Evolutionary conservation across 768 basidiomycete species (phyloP).

Genomic region (Cystobasidiopsis lactophilus): DNA sequence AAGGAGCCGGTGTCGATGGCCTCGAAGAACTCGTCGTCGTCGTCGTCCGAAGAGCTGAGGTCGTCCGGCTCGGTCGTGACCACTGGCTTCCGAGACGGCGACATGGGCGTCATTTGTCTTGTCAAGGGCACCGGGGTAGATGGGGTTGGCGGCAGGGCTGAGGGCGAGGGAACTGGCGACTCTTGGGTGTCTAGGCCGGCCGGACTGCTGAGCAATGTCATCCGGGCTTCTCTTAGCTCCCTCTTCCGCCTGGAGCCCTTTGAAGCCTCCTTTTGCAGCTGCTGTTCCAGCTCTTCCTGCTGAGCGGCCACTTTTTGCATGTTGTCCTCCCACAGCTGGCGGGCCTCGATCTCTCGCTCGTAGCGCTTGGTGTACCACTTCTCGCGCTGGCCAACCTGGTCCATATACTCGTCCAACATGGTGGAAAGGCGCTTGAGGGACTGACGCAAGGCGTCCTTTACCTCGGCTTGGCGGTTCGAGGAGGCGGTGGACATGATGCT

Average conservation of each 20-base stretch:
- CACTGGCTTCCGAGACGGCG: not conserved
- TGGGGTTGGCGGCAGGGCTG: not conserved
- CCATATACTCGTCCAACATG: constrained; percentile 43
- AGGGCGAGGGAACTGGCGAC: not conserved
- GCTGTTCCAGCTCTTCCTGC: constrained; percentile 59
- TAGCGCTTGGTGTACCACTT: constrained; percentile 37
- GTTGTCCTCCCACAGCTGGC: constrained; percentile 76
- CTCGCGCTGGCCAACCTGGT: constrained; percentile 56
- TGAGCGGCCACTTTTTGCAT: constrained; percentile 63
- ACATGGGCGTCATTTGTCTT: not conserved
- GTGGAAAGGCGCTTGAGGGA: constrained; percentile 37
- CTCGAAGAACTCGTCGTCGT: constrained; percentile 86
- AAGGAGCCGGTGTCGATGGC: constrained; percentile 68
- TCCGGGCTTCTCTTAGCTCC: constrained; percentile 16
- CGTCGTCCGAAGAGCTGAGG: constrained; percentile 21
- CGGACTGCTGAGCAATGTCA: not conserved
- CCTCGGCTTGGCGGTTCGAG: constrained; percentile 30
- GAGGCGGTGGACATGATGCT: constrained; percentile 17
- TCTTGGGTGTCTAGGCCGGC: not conserved
- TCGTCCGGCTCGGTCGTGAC: not conserved
- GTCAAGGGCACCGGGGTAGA: not conserved
- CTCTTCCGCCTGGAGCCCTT: constrained; percentile 17
- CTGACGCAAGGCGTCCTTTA: constrained; percentile 32
- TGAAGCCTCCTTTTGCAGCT: constrained; percentile 34
- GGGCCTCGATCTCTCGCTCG: constrained; percentile 39